These are phyloP conservation scores for Ceratocystis variospora DNA, from an alignment of 2,329 filamentous ascomycete species.

Conservation along the genomic window DNA sequence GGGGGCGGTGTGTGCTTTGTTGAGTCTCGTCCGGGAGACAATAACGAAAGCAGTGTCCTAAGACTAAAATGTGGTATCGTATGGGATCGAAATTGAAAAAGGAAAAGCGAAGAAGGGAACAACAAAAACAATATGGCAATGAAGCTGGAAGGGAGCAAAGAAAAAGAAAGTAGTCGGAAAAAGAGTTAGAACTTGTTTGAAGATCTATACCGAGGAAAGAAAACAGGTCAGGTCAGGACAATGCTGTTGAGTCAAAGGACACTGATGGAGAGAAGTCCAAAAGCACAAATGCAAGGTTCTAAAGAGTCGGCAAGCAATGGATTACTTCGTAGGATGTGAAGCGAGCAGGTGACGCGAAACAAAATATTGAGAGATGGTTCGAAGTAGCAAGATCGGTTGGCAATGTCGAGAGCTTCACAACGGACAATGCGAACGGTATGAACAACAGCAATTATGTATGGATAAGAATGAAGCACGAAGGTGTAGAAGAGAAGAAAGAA, in stretches of 20 bases:
- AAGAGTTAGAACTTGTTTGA: constrained; percentile 5
- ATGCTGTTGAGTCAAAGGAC: neutral
- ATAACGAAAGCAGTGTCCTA: constrained; percentile 1
- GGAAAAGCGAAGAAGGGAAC: neutral
- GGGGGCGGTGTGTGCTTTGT: neutral
- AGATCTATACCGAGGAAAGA: constrained; percentile 10
- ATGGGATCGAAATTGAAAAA: constrained; percentile 3
- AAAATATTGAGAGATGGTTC: constrained; percentile 5
- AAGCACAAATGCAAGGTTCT: constrained; percentile 6
- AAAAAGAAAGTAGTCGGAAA: constrained; percentile 11
- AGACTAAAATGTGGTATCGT: constrained; percentile 9
- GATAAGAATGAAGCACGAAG: constrained; percentile 18
- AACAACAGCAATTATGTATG: constrained; percentile 17
- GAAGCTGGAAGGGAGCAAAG: neutral
- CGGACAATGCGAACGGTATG: constrained; percentile 8
- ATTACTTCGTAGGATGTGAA: constrained; percentile 2
- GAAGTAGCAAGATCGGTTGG: constrained; percentile 4
- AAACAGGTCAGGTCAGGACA: neutral
- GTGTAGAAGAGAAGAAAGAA: constrained; percentile 12
- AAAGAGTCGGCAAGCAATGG: neutral
- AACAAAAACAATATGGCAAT: neutral
- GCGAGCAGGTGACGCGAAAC: constrained; percentile 14
- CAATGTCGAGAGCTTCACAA: neutral
- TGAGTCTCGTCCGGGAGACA: constrained; percentile 18
- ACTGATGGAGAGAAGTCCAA: neutral